A percentile compares a stretch with the other conserved stretches of the same genome.
These are phyloP conservation scores for Hypomontagnella monticulosa DNA, from an alignment of 495 filamentous ascomycete species.

Conservation along the genomic window DNA sequence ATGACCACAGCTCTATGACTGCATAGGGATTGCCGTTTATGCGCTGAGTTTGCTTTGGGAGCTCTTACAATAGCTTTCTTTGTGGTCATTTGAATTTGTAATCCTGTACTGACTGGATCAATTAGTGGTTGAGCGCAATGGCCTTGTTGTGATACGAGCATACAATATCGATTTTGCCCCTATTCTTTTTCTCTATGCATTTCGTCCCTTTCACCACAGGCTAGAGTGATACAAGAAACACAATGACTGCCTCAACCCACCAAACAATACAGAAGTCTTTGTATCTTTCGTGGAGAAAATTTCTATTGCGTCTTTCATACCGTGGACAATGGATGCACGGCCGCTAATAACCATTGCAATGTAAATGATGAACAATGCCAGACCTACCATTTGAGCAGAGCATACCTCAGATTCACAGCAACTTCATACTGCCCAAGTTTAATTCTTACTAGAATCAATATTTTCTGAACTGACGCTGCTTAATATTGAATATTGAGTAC, in stretches of 20 bases:
- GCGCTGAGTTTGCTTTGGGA: no score
- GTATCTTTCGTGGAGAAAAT: not conserved
- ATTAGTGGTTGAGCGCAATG: not conserved
- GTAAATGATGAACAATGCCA: not conserved
- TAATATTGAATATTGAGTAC: not conserved
- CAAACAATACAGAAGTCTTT: slow-evolving; percentile 17
- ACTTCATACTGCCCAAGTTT: not conserved
- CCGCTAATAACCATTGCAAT: not conserved
- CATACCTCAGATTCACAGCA: not conserved
- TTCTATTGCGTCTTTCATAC: not conserved
- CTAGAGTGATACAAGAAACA: slow-evolving; percentile 14
- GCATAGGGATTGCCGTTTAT: no score
- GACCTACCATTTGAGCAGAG: slow-evolving; percentile 9
- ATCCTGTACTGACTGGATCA: slow-evolving; percentile 3
- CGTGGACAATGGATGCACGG: slow-evolving; percentile 11
- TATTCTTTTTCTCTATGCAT: slow-evolving; percentile 2
- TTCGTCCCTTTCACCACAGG: slow-evolving; percentile 17
- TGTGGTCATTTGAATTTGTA: not conserved
- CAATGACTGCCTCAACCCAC: slow-evolving; percentile 10
- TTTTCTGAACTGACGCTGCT: not conserved
- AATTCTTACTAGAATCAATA: not conserved
- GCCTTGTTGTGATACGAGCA: not conserved
- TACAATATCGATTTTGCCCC: not conserved
- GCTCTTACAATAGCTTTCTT: no score
- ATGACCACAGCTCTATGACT: no score